These are phyloP conservation scores for Cyberlindnera misumaiensis DNA, from an alignment of 805 yeast genomes.

Conservation along the genomic window DNA sequence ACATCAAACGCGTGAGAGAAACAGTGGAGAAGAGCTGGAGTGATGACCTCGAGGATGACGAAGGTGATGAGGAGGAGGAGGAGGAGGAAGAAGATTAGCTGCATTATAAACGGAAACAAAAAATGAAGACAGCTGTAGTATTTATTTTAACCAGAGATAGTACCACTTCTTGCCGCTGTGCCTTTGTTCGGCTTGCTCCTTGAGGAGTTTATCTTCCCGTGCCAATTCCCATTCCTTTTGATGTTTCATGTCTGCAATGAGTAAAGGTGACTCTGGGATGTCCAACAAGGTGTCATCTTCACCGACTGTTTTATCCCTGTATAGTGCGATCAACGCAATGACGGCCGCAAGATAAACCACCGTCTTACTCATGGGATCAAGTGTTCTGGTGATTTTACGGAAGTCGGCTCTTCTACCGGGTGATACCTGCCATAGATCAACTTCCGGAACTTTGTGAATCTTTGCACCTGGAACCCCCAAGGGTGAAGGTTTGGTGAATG, in stretches of 20 bases:
- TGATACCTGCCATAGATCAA: slow-evolving; percentile 37
- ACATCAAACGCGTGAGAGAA: slow-evolving; percentile 83
- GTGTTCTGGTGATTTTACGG: slow-evolving; percentile 39
- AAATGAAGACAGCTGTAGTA: background rate
- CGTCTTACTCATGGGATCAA: slow-evolving; percentile 53
- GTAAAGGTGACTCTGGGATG: slow-evolving; percentile 29
- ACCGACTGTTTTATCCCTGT: slow-evolving; percentile 47
- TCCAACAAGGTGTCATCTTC: slow-evolving; percentile 34
- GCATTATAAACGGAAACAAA: background rate
- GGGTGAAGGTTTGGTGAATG: slow-evolving; percentile 40
- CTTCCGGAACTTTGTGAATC: slow-evolving; percentile 28
- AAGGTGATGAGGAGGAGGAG: slow-evolving; percentile 31
- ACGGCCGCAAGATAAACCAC: slow-evolving; percentile 43
- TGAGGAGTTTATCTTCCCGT: slow-evolving; percentile 11
- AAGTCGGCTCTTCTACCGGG: slow-evolving; percentile 36
- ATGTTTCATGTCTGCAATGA: slow-evolving; percentile 30
- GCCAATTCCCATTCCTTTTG: slow-evolving; percentile 12
- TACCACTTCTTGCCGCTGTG: slow-evolving; percentile 19
- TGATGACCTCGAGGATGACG: slow-evolving; percentile 63
- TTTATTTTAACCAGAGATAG: slow-evolving; percentile 21
- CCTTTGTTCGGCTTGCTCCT: slow-evolving; percentile 1
- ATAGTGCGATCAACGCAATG: slow-evolving; percentile 44
- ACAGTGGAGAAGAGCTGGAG: slow-evolving; percentile 95
- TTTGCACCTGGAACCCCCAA: slow-evolving; percentile 5
- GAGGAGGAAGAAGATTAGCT: background rate